These are phyloP conservation scores for Mucuna pruriens DNA, from an alignment of 306 rosid species.

Conservation along the genomic window DNA sequence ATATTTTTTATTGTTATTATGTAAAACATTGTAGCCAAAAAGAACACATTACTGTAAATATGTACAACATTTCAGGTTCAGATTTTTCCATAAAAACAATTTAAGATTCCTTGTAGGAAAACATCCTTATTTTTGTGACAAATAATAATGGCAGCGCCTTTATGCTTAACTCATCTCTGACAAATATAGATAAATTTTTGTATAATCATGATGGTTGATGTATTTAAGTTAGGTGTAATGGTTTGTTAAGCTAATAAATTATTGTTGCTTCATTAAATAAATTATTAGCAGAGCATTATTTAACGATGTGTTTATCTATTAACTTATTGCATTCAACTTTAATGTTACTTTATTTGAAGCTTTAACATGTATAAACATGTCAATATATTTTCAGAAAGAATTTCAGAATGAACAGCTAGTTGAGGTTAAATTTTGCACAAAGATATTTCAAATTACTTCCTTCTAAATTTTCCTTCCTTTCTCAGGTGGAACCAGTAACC, in stretches of 20 bases:
- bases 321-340: not conserved
- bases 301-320: not conserved
- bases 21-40: not conserved
- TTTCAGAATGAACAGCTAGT: not conserved
- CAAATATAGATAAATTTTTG: not conserved
- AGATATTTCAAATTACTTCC: constrained; percentile 13
- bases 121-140: not conserved
- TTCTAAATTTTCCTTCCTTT: constrained; percentile 17
- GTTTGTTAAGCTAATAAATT: not conserved
- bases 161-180: not conserved
- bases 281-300: not conserved
- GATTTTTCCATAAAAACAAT: not conserved
- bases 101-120: not conserved
- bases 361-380: not conserved
- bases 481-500: constrained; percentile 53
- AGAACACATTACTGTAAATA: not conserved
- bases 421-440: not conserved
- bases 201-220: not conserved
- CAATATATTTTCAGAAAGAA: not conserved
- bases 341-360: not conserved
- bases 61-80: not conserved
- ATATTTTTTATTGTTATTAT: not conserved
- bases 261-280: not conserved
- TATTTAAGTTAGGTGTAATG: not conserved
- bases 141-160: not conserved